phyloP scores from a whole-genome alignment of 225 moss, liverwort and hornwort genomes.

The Antitrichia curtipendula region DNA sequence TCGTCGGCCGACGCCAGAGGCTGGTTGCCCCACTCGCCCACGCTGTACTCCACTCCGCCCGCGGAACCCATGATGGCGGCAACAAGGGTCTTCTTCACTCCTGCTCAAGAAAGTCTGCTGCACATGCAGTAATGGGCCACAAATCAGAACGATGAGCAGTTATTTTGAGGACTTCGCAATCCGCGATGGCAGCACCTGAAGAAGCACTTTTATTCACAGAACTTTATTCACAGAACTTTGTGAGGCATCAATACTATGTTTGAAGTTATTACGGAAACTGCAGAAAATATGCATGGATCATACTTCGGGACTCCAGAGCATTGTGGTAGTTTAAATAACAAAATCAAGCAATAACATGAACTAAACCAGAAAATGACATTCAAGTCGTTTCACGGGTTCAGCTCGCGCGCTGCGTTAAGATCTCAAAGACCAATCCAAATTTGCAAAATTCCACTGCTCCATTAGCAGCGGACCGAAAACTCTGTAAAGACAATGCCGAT shows the following conservation, averaged over 20 bases:
- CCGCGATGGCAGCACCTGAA: not conserved
- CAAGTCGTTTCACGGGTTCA: not conserved
- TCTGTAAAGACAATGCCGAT: not conserved
- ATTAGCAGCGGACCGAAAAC: not conserved
- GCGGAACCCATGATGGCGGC: slow-evolving; percentile 7
- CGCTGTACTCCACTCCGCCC: not conserved
- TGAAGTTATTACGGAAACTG: too few species aligned
- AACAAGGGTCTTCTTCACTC: not conserved
- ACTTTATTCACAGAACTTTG: too few species aligned
- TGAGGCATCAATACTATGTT: not conserved
- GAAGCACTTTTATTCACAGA: too few species aligned
- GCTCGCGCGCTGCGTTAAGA: not conserved
- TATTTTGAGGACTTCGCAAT: too few species aligned
- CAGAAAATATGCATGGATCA: not conserved
- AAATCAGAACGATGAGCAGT: not conserved
- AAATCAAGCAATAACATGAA: not conserved
- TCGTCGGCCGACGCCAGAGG: slow-evolving; percentile 24
- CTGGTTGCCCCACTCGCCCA: slow-evolving; percentile 40
- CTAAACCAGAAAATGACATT: too few species aligned
- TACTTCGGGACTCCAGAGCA: not conserved
- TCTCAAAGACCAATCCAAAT: not conserved
- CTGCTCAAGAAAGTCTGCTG: not conserved
- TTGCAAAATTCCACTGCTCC: not conserved
- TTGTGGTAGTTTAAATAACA: not conserved
- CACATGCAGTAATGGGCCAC: not conserved